These are phyloP conservation scores for Trematosphaeria pertusa DNA, from an alignment of 2,329 filamentous ascomycete genomes.

Conservation along the genomic window DNA sequence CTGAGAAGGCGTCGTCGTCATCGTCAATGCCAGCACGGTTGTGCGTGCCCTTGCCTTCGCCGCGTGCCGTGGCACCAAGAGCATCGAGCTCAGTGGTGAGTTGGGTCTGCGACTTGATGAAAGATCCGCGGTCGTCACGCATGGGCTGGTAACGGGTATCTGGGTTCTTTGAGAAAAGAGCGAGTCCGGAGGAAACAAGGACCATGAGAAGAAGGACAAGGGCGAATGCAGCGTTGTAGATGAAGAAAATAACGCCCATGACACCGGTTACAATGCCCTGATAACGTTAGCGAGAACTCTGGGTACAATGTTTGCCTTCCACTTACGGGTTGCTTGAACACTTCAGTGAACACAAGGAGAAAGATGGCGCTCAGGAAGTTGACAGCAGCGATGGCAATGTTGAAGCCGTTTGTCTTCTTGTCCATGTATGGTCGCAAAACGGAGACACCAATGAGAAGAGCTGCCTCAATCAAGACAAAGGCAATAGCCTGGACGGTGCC, in stretches of 20 bases:
- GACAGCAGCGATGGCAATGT: slow-evolving; percentile 87
- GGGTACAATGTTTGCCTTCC: neutral
- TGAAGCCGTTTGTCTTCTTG: slow-evolving; percentile 96
- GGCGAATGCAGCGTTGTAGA: slow-evolving; percentile 84
- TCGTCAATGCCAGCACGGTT: slow-evolving; percentile 71
- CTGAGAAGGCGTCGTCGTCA: slow-evolving; percentile 72
- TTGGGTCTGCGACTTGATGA: slow-evolving; percentile 94
- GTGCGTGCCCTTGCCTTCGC: slow-evolving; percentile 65
- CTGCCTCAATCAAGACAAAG: slow-evolving; percentile 82
- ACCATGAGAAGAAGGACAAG: slow-evolving; percentile 84
- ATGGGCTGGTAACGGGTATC: slow-evolving; percentile 95
- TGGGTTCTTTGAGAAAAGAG: slow-evolving; percentile 89
- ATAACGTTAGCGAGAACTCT: slow-evolving; percentile 20
- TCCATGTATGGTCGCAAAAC: slow-evolving; percentile 97
- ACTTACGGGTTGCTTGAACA: slow-evolving; percentile 81
- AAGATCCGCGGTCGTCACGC: slow-evolving; percentile 93
- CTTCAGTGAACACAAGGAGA: slow-evolving; percentile 83
- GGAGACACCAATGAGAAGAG: slow-evolving; percentile 76
- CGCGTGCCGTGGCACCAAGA: slow-evolving; percentile 84
- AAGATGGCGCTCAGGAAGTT: slow-evolving; percentile 94
- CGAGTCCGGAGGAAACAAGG: slow-evolving; percentile 76
- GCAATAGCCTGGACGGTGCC: slow-evolving; percentile 80
- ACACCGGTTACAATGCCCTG: slow-evolving; percentile 81
- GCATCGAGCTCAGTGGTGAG: slow-evolving; percentile 90
- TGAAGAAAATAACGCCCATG: slow-evolving; percentile 87